These are phyloP conservation scores for Calocybe indica DNA, from an alignment of 768 basidiomycete genomes.

Conservation along the genomic window DNA sequence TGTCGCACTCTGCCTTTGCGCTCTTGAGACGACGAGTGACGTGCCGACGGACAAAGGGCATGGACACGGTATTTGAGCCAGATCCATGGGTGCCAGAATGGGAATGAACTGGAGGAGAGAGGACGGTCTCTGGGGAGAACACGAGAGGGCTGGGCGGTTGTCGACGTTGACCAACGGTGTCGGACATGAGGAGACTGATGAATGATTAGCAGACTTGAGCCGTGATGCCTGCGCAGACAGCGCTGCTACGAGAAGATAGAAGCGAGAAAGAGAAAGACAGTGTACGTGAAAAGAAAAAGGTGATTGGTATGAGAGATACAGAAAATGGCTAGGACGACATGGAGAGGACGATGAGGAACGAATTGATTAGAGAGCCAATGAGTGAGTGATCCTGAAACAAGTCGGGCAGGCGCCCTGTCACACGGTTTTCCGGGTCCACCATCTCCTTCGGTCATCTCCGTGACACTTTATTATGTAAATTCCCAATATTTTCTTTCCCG, in stretches of 20 bases:
- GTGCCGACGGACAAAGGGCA: slow-evolving; percentile 91
- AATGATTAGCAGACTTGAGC: slow-evolving; percentile 15
- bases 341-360: slow-evolving; percentile 21
- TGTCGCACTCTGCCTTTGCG: slow-evolving; percentile 95
- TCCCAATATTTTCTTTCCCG: no score
- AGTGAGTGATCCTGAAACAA: background rate
- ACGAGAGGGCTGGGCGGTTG: slow-evolving; percentile 78
- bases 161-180: slow-evolving; percentile 43
- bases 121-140: slow-evolving; percentile 61
- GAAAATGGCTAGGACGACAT: slow-evolving; percentile 21
- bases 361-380: slow-evolving; percentile 5
- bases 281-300: slow-evolving; percentile 14
- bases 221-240: slow-evolving; percentile 8
- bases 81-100: slow-evolving; percentile 38
- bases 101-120: slow-evolving; percentile 39
- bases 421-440: no score
- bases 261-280: slow-evolving; percentile 10
- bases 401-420: no score
- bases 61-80: slow-evolving; percentile 73
- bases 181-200: slow-evolving; percentile 38
- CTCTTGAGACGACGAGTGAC: slow-evolving; percentile 89
- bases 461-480: no score
- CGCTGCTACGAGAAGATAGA: slow-evolving; percentile 1
- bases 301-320: slow-evolving; percentile 8
- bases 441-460: no score